Evolutionary conservation across 2,329 filamentous ascomycete genomes (phyloP), one percentile per base, ranked within the genome.

Genomic region (Pyrenochaeta sp.): DNA sequence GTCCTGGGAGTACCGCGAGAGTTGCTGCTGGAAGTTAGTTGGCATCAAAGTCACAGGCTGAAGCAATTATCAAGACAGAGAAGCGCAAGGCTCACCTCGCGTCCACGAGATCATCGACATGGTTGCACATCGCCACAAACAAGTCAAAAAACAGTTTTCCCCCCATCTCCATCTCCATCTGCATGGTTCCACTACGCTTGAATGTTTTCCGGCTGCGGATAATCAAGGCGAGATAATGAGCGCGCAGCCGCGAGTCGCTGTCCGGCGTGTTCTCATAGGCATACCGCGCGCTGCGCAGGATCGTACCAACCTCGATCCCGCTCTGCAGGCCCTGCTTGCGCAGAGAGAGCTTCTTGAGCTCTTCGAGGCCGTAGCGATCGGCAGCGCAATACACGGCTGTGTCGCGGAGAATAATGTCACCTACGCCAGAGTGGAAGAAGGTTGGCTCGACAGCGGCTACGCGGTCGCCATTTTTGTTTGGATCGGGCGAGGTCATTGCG

Each of bases 131-230:
- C 72, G 93, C 93, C 75, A 97, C 93, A 78, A 97, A 98, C 79
- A 98, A 83, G 84, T 97, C 93, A 82, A 98, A 98, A 85, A 95
- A 97, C 81, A 97, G 85, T 84, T 93, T 93, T 80, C 84, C 92
- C 77, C 93, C 92, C 78, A 87, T 87, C 83, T 97, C 91, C 93
- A 98, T 97, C 83, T 97, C 93, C 82, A 90, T 89, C 85, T 97
- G 93, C 92, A 97, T 96, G 79, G 93, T 97, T 80, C 93, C 93
- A 82, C 92, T 97, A 80, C 90, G 88, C 89, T 97, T 97, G 80
- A 98, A 97, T 73, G 92, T 97, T 83, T 92, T 92, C 78, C 94
- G 91, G 85, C 91, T 94, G 82, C 93, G 90, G 83, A 97, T 97
- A 79, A 97, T 96, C 79, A 97, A 87, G 76, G 93, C 92, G 77